Evolutionary conservation across 2,329 filamentous ascomycete genomes (phyloP).

Genomic region (Lithohypha guttulata): DNA sequence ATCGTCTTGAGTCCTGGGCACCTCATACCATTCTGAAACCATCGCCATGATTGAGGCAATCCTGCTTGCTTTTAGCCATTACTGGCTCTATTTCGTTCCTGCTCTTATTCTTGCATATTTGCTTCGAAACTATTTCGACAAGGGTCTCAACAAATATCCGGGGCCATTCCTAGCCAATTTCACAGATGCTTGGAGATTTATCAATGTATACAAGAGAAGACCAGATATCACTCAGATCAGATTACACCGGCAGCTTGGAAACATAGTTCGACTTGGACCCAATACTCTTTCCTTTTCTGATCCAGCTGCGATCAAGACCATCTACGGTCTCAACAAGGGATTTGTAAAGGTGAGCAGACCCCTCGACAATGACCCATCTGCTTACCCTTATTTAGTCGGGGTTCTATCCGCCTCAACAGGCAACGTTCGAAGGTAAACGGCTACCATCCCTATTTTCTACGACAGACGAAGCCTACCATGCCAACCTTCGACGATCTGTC

Average conservation of each 20-base stretch:
- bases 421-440: conserved; percentile 55
- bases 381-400: conserved; percentile 45
- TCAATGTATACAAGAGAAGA: conserved; percentile 53
- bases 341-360: conserved; percentile 54
- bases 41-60: conserved; percentile 19
- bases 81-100: conserved; percentile 16
- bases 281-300: conserved; percentile 64
- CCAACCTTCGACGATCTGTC: conserved; percentile 62
- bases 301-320: conserved; percentile 60
- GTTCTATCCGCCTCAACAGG: conserved; percentile 71
- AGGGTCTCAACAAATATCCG: conserved; percentile 43
- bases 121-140: conserved; percentile 19
- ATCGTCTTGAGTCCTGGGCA: no score
- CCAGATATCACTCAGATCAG: conserved; percentile 58
- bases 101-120: conserved; percentile 14
- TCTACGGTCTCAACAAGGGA: conserved; percentile 75
- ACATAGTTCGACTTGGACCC: conserved; percentile 64
- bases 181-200: conserved; percentile 65
- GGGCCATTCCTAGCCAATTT: conserved; percentile 58
- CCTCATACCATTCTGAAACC: no score
- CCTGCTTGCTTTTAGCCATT: conserved; percentile 11
- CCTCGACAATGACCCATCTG: not conserved
- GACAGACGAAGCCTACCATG: conserved; percentile 61
- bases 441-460: conserved; percentile 68
- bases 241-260: conserved; percentile 61